Evolutionary conservation across 371 early-diverging fungal species (phyloP), one percentile per base, ranked within the genome.

Genomic region (Umbelopsis sp.): DNA sequence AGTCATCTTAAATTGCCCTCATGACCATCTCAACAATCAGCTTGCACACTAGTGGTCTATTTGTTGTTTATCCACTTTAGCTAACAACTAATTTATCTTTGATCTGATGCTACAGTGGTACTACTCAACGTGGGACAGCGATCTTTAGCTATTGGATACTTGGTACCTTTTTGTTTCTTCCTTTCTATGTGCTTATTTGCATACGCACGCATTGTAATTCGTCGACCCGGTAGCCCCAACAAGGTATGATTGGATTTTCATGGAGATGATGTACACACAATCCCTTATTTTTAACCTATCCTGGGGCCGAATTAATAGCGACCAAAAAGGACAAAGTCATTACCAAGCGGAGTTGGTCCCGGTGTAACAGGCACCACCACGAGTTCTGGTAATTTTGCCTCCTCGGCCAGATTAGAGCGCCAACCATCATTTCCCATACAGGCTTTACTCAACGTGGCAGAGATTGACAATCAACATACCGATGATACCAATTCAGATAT

Each of bases 131-230:
- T 46, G 32, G 67, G 67, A 24, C 48, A 63, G 25, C 22, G 44
- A n/a, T 41, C 63, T 16, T 66, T 66, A 44, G 70, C 63, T 9
- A 67, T 63, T 51, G 65, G 66, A n/a, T 67, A 70, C 63, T 64
- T 70, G 22, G 67, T 70, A 8, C 64, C 67, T 3, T 44, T 70
- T 24, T 63, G 66, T 41, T 50, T 70, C 18, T 62, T 48, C 29
- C 63, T 70, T 7, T 20, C 53, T n/a, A 32, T 70, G 50, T 50
- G 66, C 24, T 25, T 70, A 24, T 50, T 35, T 20, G 37, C 67
- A 7, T 70, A 70, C 22, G 70, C 70, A 6, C 25, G 70, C 4
- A 57, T 70, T 25, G 70, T 70, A 0, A 37, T 38, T 11, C 44
- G 37, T 25, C 29, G 45, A 16, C 70, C 70, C 24, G 70, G 70